Evolutionary conservation across 495 filamentous ascomycete genomes (phyloP), one percentile per base, ranked within the genome.

Genomic region (Neurospora sp.): DNA sequence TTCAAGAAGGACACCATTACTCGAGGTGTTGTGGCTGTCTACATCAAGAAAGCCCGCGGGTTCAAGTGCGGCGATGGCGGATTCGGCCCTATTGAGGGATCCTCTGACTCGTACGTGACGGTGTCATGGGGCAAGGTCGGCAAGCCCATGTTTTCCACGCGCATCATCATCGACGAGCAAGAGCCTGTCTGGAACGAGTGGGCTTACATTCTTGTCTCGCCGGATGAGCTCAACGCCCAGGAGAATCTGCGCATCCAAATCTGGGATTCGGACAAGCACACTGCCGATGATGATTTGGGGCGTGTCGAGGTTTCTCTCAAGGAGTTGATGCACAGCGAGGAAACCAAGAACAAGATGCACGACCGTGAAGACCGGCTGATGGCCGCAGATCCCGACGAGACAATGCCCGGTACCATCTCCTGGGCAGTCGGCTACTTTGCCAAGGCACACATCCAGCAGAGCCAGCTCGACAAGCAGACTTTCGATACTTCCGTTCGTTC

Each of bases 61-160:
- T 92, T 93, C 80, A 91, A 91, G 75, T 85, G 88, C 72, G 90
- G 89, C 4, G 91, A 93, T 77, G 82, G 83, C 16, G 84, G 87
- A 18, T 75, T 91, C 35, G 85, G 84, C 2, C 81, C 83, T 8
- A 70, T 90, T 40, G 84, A 87, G 73, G 90, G 91, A 5, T 88
- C 88, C 31, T 87, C 88, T 31, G 91, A 93, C 78, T 81, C 87
- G 1, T 93, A 93, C 76, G 88, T 93, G 37, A 88, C 85, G 10
- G 88, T 92, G 18, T 90, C 88, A 10, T 93, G 91, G 89, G 90
- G 88, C 18, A 93, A 93, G 73, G 92, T 92, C 76, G 89, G 90
- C 68, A 93, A 92, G 74, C 89, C 91, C 42, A 80, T 90, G 65
- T 85, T 78, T 71, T 88, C 87, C 53, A 92, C 85, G 40, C 89